Percentiles rank a stretch among this genome's conserved stretches.
phyloP scores from a whole-genome alignment of 306 rosid species.

The Mucuna pruriens region DNA sequence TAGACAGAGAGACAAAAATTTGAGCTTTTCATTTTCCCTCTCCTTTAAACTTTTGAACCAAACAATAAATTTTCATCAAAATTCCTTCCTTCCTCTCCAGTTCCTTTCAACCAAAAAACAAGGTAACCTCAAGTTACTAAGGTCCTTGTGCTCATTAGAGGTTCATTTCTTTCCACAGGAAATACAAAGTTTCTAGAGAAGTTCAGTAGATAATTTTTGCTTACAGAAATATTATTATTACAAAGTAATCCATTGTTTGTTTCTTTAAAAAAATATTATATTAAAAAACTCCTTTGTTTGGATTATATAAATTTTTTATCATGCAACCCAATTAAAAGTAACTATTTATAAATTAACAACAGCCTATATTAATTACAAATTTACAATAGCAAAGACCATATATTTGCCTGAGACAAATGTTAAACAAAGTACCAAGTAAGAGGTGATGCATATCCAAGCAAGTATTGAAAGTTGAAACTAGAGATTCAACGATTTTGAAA shows the following conservation, averaged over 20 bases:
- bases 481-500: background rate
- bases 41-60: background rate
- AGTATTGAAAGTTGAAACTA: conserved; percentile 1
- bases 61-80: background rate
- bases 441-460: background rate
- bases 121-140: conserved; percentile 27
- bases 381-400: background rate
- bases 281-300: background rate
- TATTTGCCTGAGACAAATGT: background rate
- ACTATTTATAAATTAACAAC: background rate
- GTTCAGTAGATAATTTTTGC: background rate
- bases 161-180: background rate
- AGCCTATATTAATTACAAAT: background rate
- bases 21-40: background rate
- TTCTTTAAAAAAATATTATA: background rate
- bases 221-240: background rate
- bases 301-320: background rate
- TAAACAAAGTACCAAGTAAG: background rate
- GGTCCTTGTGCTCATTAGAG: conserved; percentile 1
- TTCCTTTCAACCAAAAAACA: background rate
- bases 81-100: too few relatives aligned
- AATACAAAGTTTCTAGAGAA: background rate
- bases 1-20: background rate
- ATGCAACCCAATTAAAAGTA: background rate
- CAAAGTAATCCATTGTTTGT: background rate